Conservation (phyloP, 2,329 filamentous ascomycete genomes). For the Ramularia endophylla region DNA sequence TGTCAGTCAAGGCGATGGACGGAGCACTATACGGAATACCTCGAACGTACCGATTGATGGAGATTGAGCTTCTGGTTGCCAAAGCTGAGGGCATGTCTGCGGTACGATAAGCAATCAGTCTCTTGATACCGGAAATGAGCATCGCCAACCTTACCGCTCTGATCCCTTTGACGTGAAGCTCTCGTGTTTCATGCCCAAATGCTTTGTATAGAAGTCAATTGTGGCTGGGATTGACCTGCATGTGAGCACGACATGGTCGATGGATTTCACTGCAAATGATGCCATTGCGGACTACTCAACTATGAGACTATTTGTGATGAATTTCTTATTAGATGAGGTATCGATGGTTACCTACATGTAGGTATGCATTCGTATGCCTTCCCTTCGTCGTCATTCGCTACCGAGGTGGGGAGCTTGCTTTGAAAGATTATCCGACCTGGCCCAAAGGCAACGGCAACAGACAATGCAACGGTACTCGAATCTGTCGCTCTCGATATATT, state of each 20-base stretch:
- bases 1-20: too few species aligned
- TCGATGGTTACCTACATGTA: too few species aligned
- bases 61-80: conserved; percentile 58
- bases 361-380: too few species aligned
- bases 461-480: too few species aligned
- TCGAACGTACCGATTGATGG: conserved; percentile 33
- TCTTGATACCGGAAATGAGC: conserved; percentile 20
- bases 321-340: too few species aligned
- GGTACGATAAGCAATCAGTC: conserved; percentile 13
- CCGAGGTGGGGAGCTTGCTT: too few species aligned
- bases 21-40: too few species aligned
- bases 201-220: conserved; percentile 49
- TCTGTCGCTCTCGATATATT: too few species aligned
- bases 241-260: conserved; percentile 59
- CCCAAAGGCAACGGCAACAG: too few species aligned
- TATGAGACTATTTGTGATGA: too few species aligned
- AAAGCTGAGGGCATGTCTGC: conserved; percentile 51
- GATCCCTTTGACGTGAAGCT: conserved; percentile 40
- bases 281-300: conserved; percentile 14
- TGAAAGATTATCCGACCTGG: too few species aligned
- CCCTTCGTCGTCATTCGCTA: too few species aligned
- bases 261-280: conserved; percentile 33
- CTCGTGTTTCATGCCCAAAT: conserved; percentile 53
- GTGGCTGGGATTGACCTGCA: conserved; percentile 47
- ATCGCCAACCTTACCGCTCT: conserved; percentile 16